Base-by-base conservation (phyloP, 768 basidiomycete species). In the Chalciporus sphaerocephalus region DNA sequence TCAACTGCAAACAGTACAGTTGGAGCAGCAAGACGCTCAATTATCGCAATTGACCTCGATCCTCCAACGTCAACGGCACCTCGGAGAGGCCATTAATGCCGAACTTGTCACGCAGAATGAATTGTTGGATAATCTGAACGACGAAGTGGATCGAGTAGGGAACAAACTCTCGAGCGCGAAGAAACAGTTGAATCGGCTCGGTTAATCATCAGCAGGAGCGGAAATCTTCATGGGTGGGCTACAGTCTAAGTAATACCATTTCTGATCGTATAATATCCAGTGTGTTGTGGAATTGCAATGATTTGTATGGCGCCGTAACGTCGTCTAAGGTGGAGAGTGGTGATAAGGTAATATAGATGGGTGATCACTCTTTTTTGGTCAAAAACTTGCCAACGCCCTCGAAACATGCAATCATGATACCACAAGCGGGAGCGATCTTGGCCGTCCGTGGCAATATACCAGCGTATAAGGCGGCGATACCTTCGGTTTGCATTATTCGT, bases 371-470 rank as follows among this genome's bases (percentile, higher is more conserved):
- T 21, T 49, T 64, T 53, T 70, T 73, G 28, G 71, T 62, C 52
- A 87, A 62, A 33, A 75, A 60, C 50, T 65, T 73, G 40, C 82
- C 84, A 44, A 87, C 69, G 38, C 85, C 82, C 84, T 98, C 94
- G 61, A 86, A 98, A 64, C 86, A 93, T 45, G 89, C 82, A 62
- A 97, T 96, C 95, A 98, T 97, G 54, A 99, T 86, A 18, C 95
- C 95, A 66, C 96, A 99, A 33, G 95, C 96, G 30, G 96, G 96
- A 10, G 92, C 92, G 51, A 96, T 95, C 68, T 98, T 99, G 34
- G 83, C 92, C 42, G 94, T 82, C 30, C 96, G 83, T 40, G 95
- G 95, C 7, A 83, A 65, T 32, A 92, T 68, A 0, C 96, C 96
- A 25, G 90, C 83, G 61, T 87, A 95, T 39, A 97, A 69, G 2